Evolutionary conservation across 2,329 filamentous ascomycete genomes (phyloP).

Genomic region (Claviceps spartinae): DNA sequence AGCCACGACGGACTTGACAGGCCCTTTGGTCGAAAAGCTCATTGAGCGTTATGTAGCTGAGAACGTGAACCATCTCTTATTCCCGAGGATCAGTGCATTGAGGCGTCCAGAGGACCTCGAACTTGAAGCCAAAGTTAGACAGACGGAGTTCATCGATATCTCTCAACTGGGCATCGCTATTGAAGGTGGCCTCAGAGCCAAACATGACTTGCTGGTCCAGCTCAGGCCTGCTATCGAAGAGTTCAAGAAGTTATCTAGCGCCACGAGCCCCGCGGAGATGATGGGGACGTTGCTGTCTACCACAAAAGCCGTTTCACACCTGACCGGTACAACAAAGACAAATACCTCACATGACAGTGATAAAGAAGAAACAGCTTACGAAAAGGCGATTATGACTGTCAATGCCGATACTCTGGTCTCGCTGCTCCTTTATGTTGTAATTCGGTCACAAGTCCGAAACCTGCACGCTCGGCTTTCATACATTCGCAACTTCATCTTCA

Average conservation of each 20-base stretch:
- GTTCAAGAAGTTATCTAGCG: slow-evolving; percentile 71
- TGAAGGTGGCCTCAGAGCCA: slow-evolving; percentile 62
- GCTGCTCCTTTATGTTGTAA: slow-evolving; percentile 79
- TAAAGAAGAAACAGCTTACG: slow-evolving; percentile 20
- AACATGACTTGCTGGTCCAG: slow-evolving; percentile 66
- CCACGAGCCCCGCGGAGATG: slow-evolving; percentile 80
- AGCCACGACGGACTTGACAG: slow-evolving; percentile 85
- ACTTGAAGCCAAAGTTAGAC: slow-evolving; percentile 75
- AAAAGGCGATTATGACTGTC: slow-evolving; percentile 45
- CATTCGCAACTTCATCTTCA: slow-evolving; percentile 94
- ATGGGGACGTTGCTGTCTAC: slow-evolving; percentile 65
- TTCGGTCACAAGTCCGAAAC: slow-evolving; percentile 75
- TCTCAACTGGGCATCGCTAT: slow-evolving; percentile 86
- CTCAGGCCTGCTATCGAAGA: slow-evolving; percentile 71
- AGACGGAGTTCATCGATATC: slow-evolving; percentile 89
- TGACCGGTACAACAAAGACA: slow-evolving; percentile 38
- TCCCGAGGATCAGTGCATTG: slow-evolving; percentile 66
- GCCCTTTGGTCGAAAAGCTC: slow-evolving; percentile 78
- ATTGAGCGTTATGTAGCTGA: slow-evolving; percentile 93
- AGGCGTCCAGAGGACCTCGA: slow-evolving; percentile 74
- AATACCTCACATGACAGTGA: slow-evolving; percentile 17
- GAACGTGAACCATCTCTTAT: slow-evolving; percentile 81
- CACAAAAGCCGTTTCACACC: slow-evolving; percentile 67
- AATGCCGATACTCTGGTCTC: slow-evolving; percentile 91
- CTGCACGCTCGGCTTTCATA: slow-evolving; percentile 83